Evolutionary conservation across 768 basidiomycete genomes (phyloP), one percentile per base, ranked within the genome.

Genomic region (Obba rivulosa): DNA sequence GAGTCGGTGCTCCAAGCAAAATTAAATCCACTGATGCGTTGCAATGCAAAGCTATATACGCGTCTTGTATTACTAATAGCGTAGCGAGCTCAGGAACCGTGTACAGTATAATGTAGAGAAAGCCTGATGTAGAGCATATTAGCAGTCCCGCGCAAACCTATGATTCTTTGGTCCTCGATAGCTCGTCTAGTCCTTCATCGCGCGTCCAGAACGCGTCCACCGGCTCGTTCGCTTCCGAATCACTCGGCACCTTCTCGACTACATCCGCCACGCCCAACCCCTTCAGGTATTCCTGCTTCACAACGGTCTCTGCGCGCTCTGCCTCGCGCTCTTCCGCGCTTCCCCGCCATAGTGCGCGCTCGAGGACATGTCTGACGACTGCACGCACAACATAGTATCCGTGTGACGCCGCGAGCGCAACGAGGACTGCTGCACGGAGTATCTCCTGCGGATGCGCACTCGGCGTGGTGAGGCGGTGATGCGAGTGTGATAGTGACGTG

Each of bases 331-430:
- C 79, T 62, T 90, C 92, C 36, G 68, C 64, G 50, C 84, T 85
- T 1, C 80, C 83, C 41, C 75, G 72, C 92, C 92, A 95, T 52
- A 86, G 67, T n/a, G 85, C 66, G 58, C 81, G 75, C 65, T 88
- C 83, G 18, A 93, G 73, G 24, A 90, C 57, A 56, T 83, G 86
- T 18, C 86, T 70, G 34, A 92, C 78, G 13, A 75, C 50, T 4
- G 69, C 70, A 11, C 83, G 77, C 39, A 89, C 59, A 34, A 92
- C 52, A 49, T 92, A 70, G 67, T 84, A 95, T n/a, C 77, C 85
- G 63, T 98, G 95, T 39, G 84, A 87, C n/a, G 92, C 83, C 3
- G 79, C 76, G 35, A 97, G 76, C 1, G 92, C 87, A 36, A 95
- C 58, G 51, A 67, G 54, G 60, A 64, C 57, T 50, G 66, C 63